A percentile compares a stretch with the other conserved stretches of the same genome.
These are phyloP conservation scores for Colletotrichum endophyticum DNA, from an alignment of 2,329 filamentous ascomycete species.

Conservation along the genomic window DNA sequence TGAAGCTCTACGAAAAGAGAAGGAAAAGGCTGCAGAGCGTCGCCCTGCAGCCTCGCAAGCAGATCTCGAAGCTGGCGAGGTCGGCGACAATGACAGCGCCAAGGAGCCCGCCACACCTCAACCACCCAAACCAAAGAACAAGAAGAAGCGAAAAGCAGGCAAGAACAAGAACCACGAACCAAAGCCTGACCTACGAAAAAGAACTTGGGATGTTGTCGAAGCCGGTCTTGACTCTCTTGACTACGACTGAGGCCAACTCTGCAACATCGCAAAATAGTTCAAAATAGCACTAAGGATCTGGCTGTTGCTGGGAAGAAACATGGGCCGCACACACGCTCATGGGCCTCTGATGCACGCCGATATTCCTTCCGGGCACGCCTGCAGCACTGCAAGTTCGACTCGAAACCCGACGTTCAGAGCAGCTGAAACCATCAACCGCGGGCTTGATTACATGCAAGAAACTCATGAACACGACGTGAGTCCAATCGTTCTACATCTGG, in stretches of 20 bases:
- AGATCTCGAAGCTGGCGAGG: constrained; percentile 32
- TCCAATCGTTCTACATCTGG: not conserved
- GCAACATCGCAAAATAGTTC: not conserved
- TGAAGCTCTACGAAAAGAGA: constrained; percentile 61
- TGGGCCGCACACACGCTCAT: not conserved
- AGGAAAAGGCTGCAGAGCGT: constrained; percentile 36
- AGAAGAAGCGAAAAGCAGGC: constrained; percentile 42
- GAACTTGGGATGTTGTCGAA: constrained; percentile 71
- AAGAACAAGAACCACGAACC: constrained; percentile 47
- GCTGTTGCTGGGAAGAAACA: not conserved
- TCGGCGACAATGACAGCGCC: constrained; percentile 28
- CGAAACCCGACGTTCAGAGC: not conserved
- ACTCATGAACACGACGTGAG: not conserved
- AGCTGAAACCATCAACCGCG: not conserved
- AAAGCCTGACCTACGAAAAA: constrained; percentile 68
- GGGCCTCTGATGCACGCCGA: constrained; percentile 47
- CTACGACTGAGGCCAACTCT: constrained; percentile 49
- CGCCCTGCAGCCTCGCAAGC: not conserved
- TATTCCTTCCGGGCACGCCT: constrained; percentile 42
- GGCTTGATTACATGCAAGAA: not conserved
- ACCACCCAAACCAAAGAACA: constrained; percentile 29
- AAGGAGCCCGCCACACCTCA: constrained; percentile 18
- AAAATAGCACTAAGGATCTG: not conserved
- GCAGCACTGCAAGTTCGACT: not conserved
- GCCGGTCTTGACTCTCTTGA: constrained; percentile 63